These are phyloP conservation scores for Linnemannia schmuckeri DNA, from an alignment of 192 early-diverging fungal species.

Conservation along the genomic window DNA sequence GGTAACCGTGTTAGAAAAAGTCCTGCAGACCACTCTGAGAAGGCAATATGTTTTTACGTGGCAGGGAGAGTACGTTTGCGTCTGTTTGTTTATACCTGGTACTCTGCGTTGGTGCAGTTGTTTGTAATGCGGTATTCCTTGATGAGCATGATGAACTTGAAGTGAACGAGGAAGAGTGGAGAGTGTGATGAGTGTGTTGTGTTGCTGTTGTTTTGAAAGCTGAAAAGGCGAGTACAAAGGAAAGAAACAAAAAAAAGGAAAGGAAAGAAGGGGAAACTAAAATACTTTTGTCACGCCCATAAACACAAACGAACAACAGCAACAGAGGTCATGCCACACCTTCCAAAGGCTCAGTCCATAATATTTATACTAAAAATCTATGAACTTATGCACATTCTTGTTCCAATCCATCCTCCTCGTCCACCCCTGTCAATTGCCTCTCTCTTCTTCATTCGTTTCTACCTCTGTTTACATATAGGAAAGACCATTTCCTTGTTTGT, in stretches of 20 bases:
- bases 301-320: background rate
- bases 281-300: background rate
- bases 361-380: too few species aligned
- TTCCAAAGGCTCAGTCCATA: too few species aligned
- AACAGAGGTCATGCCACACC: too few species aligned
- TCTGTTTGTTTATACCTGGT: constrained; percentile 67
- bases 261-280: background rate
- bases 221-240: background rate
- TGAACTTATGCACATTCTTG: too few species aligned
- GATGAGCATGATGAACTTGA: constrained; percentile 65
- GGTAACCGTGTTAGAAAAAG: constrained; percentile 11
- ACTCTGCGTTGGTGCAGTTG: constrained; percentile 82
- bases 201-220: background rate
- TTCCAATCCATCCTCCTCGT: too few species aligned
- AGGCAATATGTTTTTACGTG: background rate
- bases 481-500: too few species aligned
- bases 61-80: constrained; percentile 7
- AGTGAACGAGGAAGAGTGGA: background rate
- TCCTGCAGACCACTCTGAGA: constrained; percentile 1
- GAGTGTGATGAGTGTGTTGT: background rate
- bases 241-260: background rate
- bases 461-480: too few species aligned
- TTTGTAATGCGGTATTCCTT: constrained; percentile 84
- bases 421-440: too few species aligned
- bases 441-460: too few species aligned